Conservation (phyloP, 805 yeast genomes). For the Metschnikowia chrysomelidarum region DNA sequence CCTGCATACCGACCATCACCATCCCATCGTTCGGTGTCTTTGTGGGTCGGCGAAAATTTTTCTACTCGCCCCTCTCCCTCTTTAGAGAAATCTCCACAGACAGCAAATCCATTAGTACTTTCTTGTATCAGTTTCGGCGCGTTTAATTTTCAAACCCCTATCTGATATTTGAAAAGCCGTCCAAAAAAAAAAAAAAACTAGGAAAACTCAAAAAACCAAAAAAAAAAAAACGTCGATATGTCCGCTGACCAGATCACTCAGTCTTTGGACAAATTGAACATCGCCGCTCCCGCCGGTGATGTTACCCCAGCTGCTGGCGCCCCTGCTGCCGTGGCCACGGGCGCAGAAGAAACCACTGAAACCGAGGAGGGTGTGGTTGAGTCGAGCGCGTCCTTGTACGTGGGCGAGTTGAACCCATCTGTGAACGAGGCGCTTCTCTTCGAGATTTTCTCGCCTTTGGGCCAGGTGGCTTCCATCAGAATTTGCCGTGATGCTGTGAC, state of each 20-base stretch:
- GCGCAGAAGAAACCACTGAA: conserved; percentile 29
- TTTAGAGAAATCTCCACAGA: conserved; percentile 21
- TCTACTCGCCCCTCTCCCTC: too few species aligned
- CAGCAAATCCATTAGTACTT: conserved; percentile 12
- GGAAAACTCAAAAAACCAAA: conserved; percentile 13
- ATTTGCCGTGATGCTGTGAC: conserved; percentile 98
- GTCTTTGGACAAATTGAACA: conserved; percentile 47
- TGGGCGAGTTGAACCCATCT: conserved; percentile 91
- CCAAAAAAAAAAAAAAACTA: conserved; percentile 14
- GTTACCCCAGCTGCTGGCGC: conserved; percentile 26
- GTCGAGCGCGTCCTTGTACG: conserved; percentile 84
- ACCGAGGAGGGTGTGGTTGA: conserved; percentile 44
- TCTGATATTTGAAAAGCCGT: conserved; percentile 12
- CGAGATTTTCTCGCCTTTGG: conserved; percentile 92
- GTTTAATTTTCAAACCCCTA: conserved; percentile 10
- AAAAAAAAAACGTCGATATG: conserved; percentile 20
- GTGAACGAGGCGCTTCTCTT: conserved; percentile 93
- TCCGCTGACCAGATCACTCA: conserved; percentile 45
- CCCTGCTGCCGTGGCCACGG: conserved; percentile 24
- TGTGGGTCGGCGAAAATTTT: too few species aligned
- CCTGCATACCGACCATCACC: too few species aligned
- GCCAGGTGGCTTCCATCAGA: conserved; percentile 94
- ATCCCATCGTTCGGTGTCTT: too few species aligned
- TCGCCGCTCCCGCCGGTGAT: conserved; percentile 34
- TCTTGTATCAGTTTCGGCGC: conserved; percentile 9